Evolutionary conservation across 2,329 filamentous ascomycete genomes (phyloP), one percentile per base, ranked within the genome.

Genomic region (Dendryphion nanum): DNA sequence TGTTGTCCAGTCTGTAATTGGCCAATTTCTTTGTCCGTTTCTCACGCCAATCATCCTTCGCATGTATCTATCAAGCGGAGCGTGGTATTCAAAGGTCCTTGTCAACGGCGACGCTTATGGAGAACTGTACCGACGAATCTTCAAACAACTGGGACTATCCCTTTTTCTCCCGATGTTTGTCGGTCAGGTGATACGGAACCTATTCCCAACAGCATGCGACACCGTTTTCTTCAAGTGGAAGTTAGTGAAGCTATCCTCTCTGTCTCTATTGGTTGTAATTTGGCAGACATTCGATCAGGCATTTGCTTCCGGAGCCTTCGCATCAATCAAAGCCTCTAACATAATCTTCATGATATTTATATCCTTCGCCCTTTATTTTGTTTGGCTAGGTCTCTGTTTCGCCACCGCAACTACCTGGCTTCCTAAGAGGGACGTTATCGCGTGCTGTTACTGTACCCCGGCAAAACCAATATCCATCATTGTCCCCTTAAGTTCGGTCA

Each of bases 401-500:
- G 69, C 68, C 24, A 70, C 79, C 2, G 74, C 73, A 2, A 59
- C 75, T 3, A 62, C 72, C 23, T 78, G 74, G 51, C 71, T 85
- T 57, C 66, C 74, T 0, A 75, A 75, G 24, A 74, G 77, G 41
- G 79, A 86, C 50, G 77, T 83, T 0, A 77, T 87, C 34, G 82
- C 85, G 0, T 78, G 86, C 12, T 86, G 83, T 50, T 87, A 87
- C 61, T 86, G 83, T 51, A 82, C 80, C 18, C 82, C 84, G 0
- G 83, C 83, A 12, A 89, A 89, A 63, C 86, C 83, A 3, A 82
- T 83, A 1, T 81, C 79, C 3, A 70, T 88, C 40, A 83, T 83
- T 0, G 83, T 88, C 6, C 84, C 84, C 0, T 59, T 88, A 18
- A 74, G 79, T 35, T 78, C 79, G 20, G 78, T 83, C 41, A 86